A percentile compares a stretch with the other conserved stretches of the same genome.
phyloP scores from a whole-genome alignment of 1,139 yeast genomes.

The Blastobotrys serpentis region DNA sequence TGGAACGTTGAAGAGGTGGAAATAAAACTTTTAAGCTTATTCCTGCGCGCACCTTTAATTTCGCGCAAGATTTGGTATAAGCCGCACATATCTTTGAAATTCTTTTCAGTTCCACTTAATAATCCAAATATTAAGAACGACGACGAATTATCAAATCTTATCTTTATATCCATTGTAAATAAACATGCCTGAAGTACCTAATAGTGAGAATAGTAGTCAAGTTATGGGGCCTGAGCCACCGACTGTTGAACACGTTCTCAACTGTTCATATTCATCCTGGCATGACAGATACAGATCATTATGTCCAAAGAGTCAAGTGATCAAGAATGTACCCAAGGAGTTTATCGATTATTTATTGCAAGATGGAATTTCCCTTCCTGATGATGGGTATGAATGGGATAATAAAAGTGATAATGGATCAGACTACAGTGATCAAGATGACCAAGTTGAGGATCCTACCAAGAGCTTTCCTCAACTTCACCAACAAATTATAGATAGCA shows the following conservation, averaged over 20 bases:
- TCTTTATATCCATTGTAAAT: too few relatives aligned
- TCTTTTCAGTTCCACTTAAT: too few relatives aligned
- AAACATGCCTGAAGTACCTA: slow-evolving; percentile 6
- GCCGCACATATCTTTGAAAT: too few relatives aligned
- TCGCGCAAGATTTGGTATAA: too few relatives aligned
- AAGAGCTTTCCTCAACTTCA: slow-evolving; percentile 60
- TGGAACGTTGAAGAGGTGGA: too few relatives aligned
- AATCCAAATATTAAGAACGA: too few relatives aligned
- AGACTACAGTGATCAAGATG: slow-evolving; percentile 68
- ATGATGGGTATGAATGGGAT: slow-evolving; percentile 31
- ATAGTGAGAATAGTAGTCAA: background rate
- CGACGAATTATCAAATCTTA: too few relatives aligned
- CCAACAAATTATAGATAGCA: slow-evolving; percentile 46
- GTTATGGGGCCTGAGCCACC: slow-evolving; percentile 9
- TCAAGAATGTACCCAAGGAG: slow-evolving; percentile 62
- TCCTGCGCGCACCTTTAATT: too few relatives aligned
- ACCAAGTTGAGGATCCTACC: slow-evolving; percentile 49
- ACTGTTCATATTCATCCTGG: slow-evolving; percentile 79
- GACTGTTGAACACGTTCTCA: slow-evolving; percentile 48
- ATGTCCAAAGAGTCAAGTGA: slow-evolving; percentile 52
- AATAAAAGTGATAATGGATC: slow-evolving; percentile 41
- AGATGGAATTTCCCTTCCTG: slow-evolving; percentile 75
- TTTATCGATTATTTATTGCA: slow-evolving; percentile 69
- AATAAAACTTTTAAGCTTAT: too few relatives aligned
- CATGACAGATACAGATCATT: slow-evolving; percentile 52